These are phyloP conservation scores for Geranomyces variabilis DNA, from an alignment of 192 early-diverging fungal species.

Conservation along the genomic window DNA sequence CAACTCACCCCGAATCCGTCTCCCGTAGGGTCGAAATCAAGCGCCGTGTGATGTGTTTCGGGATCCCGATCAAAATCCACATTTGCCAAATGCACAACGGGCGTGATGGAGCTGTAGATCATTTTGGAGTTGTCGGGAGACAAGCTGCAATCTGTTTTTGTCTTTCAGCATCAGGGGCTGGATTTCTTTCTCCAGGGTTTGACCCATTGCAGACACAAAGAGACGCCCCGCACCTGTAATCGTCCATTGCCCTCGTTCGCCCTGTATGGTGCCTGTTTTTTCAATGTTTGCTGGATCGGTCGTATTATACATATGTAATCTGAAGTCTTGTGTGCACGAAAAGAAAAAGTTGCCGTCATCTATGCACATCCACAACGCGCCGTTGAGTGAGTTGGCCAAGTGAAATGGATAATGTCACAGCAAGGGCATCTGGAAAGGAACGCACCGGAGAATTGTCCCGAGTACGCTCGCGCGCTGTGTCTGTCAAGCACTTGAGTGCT, in stretches of 20 bases:
- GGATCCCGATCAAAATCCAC: conserved; percentile 4
- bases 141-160: conserved; percentile 12
- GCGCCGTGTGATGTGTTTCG: not conserved
- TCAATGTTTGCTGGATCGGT: conserved; percentile 44
- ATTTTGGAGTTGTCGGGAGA: conserved; percentile 38
- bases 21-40: conserved; percentile 7
- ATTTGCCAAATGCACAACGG: conserved; percentile 55
- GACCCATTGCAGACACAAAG: too few relatives aligned
- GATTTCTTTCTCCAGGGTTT: not conserved
- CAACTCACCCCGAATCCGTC: conserved; percentile 9
- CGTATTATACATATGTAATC: conserved; percentile 63
- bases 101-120: conserved; percentile 66
- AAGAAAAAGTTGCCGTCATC: conserved; percentile 57
- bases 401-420: not conserved
- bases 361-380: not conserved
- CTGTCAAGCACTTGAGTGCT: conserved; percentile 30
- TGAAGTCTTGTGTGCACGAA: conserved; percentile 60
- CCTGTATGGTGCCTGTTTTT: conserved; percentile 44
- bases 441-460: conserved; percentile 55
- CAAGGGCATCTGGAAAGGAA: too few relatives aligned
- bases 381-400: not conserved
- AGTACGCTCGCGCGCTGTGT: conserved; percentile 49
- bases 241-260: conserved; percentile 64
- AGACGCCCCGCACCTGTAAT: conserved; percentile 52
- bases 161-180: conserved; percentile 3